phyloP scores from a whole-genome alignment of 192 early-diverging fungal genomes.

The Coemansia sp. region DNA sequence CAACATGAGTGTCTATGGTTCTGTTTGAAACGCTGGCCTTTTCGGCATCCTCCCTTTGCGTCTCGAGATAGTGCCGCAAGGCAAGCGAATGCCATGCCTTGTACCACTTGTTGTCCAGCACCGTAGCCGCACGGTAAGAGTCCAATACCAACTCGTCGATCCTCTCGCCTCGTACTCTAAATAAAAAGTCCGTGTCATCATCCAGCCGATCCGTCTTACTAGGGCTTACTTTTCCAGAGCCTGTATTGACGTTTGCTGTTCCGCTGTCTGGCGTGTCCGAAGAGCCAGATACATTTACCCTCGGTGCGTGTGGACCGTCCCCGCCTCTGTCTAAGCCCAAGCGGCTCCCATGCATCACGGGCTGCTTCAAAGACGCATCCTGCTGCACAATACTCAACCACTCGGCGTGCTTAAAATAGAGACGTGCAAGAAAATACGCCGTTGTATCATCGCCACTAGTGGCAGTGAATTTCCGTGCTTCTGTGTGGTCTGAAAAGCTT shows the following conservation, averaged over 20 bases:
- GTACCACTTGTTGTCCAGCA: slow-evolving; percentile 91
- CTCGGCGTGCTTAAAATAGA: slow-evolving; percentile 90
- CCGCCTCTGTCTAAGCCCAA: not conserved
- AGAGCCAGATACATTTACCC: slow-evolving; percentile 5
- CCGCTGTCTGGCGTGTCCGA: slow-evolving; percentile 3
- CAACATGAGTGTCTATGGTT: slow-evolving; percentile 57
- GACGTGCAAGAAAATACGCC: slow-evolving; percentile 64
- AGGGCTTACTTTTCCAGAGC: not conserved
- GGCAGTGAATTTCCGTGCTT: not conserved
- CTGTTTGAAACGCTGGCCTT: slow-evolving; percentile 61
- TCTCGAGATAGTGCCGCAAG: slow-evolving; percentile 85
- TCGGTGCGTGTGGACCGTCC: not conserved
- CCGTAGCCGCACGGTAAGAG: slow-evolving; percentile 83
- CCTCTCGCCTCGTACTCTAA: slow-evolving; percentile 19
- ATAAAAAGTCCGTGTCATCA: slow-evolving; percentile 21
- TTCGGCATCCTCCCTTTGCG: slow-evolving; percentile 75
- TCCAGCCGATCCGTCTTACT: slow-evolving; percentile 8
- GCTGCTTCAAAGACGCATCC: slow-evolving; percentile 11
- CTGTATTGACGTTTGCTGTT: not conserved
- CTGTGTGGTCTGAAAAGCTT: slow-evolving; percentile 17
- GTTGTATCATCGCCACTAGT: not conserved
- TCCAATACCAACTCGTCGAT: slow-evolving; percentile 66
- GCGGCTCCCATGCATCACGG: not conserved
- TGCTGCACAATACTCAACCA: slow-evolving; percentile 69
- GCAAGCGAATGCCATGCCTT: slow-evolving; percentile 98